Percentiles rank a stretch among this genome's conserved stretches.
Evolutionary conservation across 371 early-diverging fungal species (phyloP).

Genomic region (Apophysomyces ossiformis): DNA sequence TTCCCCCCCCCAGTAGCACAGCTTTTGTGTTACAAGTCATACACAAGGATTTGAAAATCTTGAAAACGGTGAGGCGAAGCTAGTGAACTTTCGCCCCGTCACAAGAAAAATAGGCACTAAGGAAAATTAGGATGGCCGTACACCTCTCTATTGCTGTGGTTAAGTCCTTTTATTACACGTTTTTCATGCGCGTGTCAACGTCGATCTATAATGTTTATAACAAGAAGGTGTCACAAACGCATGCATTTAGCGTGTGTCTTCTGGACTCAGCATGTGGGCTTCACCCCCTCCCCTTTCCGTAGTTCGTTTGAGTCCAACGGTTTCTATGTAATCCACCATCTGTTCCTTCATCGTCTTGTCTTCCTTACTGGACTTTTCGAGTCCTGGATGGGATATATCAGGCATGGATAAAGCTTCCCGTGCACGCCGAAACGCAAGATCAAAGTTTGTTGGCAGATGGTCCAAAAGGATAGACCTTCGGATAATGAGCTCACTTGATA

Average conservation of each 20-base stretch:
- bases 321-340: not conserved
- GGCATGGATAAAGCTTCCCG: constrained; percentile 46
- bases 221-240: not conserved
- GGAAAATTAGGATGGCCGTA: no score
- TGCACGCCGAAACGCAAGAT: constrained; percentile 48
- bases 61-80: no score
- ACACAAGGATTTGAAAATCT: no score
- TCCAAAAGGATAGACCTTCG: constrained; percentile 49
- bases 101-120: no score
- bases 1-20: no score
- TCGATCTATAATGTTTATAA: no score
- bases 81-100: no score
- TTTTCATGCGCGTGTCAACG: no score
- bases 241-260: constrained; percentile 12
- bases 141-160: no score
- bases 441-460: constrained; percentile 55
- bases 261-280: constrained; percentile 14
- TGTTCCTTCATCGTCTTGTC: constrained; percentile 5
- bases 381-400: not conserved
- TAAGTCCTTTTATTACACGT: no score
- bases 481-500: constrained; percentile 48
- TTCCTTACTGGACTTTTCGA: not conserved
- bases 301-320: constrained; percentile 15
- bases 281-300: constrained; percentile 21
- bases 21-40: no score